These are phyloP conservation scores for Pisolithus tinctorius DNA, from an alignment of 768 basidiomycete genomes.

Conservation along the genomic window DNA sequence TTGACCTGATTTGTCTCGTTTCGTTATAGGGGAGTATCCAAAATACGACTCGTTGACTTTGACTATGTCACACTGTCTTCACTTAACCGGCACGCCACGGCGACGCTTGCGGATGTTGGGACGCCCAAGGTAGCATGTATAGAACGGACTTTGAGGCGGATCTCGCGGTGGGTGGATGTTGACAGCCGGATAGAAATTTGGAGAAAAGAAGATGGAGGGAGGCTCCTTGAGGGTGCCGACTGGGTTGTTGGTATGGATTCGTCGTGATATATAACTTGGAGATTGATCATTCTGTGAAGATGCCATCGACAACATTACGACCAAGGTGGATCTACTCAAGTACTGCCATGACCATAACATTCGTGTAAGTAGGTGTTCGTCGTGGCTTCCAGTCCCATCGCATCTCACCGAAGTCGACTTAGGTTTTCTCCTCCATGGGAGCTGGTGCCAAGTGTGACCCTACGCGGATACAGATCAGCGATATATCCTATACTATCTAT, in stretches of 20 bases:
- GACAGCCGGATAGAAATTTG: slow-evolving; percentile 83
- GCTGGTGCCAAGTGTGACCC: slow-evolving; percentile 93
- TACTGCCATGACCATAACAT: slow-evolving; percentile 78
- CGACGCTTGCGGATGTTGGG: slow-evolving; percentile 83
- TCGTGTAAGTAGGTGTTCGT: slow-evolving; percentile 46
- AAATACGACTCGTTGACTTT: slow-evolving; percentile 83
- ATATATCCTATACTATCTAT: slow-evolving; percentile 88
- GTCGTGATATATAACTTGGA: not conserved
- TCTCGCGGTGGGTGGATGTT: slow-evolving; percentile 83
- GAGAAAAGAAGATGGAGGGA: slow-evolving; percentile 73
- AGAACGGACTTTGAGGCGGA: slow-evolving; percentile 56
- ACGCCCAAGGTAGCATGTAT: slow-evolving; percentile 85
- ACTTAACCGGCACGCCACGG: slow-evolving; percentile 91
- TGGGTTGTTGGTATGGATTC: slow-evolving; percentile 81
- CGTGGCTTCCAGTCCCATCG: not conserved
- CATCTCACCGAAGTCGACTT: not conserved
- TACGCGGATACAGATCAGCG: slow-evolving; percentile 90
- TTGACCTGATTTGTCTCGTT: not conserved
- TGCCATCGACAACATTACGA: slow-evolving; percentile 96
- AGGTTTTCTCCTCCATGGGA: slow-evolving; percentile 97
- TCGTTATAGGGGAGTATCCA: slow-evolving; percentile 56
- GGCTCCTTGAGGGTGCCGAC: slow-evolving; percentile 74
- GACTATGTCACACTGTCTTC: slow-evolving; percentile 95
- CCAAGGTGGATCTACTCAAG: slow-evolving; percentile 89
- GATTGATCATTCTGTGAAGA: slow-evolving; percentile 39